A percentile compares a stretch with the other conserved stretches of the same genome.
Conservation (phyloP, 768 basidiomycete genomes). For the Suillus americanus region DNA sequence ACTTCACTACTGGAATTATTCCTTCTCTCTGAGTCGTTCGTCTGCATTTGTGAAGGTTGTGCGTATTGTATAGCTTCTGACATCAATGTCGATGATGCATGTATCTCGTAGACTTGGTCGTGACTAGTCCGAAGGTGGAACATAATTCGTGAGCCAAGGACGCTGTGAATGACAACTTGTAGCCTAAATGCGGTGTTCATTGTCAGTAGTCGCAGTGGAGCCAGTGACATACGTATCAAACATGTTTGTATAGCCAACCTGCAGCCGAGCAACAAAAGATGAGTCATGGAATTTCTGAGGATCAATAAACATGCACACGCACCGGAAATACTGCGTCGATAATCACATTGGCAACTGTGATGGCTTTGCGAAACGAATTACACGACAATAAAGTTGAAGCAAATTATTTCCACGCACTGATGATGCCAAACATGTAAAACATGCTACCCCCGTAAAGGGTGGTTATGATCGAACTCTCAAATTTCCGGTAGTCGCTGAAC, state of each 20-base stretch:
- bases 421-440: constrained; percentile 18
- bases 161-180: constrained; percentile 26
- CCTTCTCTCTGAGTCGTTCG: neutral
- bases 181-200: neutral
- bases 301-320: neutral
- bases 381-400: neutral
- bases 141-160: constrained; percentile 27
- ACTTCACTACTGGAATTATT: neutral
- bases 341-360: constrained; percentile 16
- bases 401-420: constrained; percentile 6
- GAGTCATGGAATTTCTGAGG: neutral
- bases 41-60: neutral
- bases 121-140: constrained; percentile 26
- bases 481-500: neutral
- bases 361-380: constrained; percentile 9
- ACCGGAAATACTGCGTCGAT: constrained; percentile 13
- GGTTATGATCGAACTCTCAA: constrained; percentile 9
- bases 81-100: too few relatives aligned
- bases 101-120: neutral
- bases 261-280: neutral
- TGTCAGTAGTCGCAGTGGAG: neutral
- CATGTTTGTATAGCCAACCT: neutral
- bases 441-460: constrained; percentile 16
- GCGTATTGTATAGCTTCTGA: neutral
- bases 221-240: neutral